A percentile compares a stretch with the other conserved stretches of the same genome.
Evolutionary conservation across 2,329 filamentous ascomycete species (phyloP).

Genomic region (Hysterium pulicare): DNA sequence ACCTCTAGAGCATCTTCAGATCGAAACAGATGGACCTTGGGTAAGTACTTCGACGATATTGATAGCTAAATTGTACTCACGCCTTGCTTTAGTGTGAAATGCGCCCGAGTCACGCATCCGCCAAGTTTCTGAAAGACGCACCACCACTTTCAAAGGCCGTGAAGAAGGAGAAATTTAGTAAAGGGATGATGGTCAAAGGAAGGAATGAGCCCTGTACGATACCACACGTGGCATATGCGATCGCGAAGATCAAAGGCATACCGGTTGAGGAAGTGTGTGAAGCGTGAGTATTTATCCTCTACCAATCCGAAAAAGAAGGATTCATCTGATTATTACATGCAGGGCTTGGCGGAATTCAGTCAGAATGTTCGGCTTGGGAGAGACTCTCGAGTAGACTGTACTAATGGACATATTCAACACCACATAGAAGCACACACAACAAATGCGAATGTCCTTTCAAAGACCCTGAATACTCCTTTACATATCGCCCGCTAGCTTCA

Average conservation of each 20-base stretch:
- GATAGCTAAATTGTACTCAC: background rate
- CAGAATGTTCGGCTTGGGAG: constrained; percentile 39
- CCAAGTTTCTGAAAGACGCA: constrained; percentile 66
- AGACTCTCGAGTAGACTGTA: constrained; percentile 14
- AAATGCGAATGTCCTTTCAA: too few species aligned
- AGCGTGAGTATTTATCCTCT: constrained; percentile 49
- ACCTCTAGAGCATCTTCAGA: constrained; percentile 75
- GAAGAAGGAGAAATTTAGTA: constrained; percentile 93
- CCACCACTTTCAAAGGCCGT: constrained; percentile 74
- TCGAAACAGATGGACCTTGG: constrained; percentile 97
- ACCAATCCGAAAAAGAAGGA: background rate
- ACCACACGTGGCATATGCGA: constrained; percentile 78
- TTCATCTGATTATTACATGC: background rate
- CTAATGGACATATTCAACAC: too few species aligned
- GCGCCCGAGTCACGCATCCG: constrained; percentile 79
- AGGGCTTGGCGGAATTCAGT: constrained; percentile 40
- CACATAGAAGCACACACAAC: too few species aligned
- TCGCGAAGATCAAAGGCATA: constrained; percentile 81
- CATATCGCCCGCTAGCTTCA: too few species aligned
- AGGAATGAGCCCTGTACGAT: constrained; percentile 92
- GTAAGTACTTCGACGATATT: constrained; percentile 28
- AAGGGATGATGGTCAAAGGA: constrained; percentile 87
- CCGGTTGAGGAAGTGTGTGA: constrained; percentile 79
- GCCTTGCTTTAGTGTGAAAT: constrained; percentile 69
- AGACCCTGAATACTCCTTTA: too few species aligned